Evolutionary conservation across 352 stramenopile species (phyloP), one percentile per base, ranked within the genome.

Genomic region (Globisporangium polare): DNA sequence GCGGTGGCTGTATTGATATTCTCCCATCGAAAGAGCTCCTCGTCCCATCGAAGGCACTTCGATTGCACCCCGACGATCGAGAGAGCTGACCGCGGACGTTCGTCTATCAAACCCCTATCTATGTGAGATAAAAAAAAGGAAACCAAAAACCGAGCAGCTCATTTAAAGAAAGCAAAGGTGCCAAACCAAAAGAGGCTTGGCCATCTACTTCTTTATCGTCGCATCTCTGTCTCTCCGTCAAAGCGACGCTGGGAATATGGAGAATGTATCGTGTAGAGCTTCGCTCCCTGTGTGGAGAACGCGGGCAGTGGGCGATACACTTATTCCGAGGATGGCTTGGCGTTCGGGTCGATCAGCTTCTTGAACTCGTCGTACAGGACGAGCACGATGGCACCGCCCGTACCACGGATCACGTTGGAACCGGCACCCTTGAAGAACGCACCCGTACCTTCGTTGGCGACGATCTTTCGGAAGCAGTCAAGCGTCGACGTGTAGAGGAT

Each of bases 331-430:
- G 73, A 78, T 64, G 73, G 73, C 73, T 82, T 81, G 73, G 73
- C 73, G 67, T 76, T 76, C 41, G 73, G 73, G 64, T 76, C 67
- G 59, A 92, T 83, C 42, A 92, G 41, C 66, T 86, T 86, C 89
- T 99, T 99, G 86, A 99, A 98, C 83, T 99, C 96, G 67, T 98
- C 97, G 89, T 99, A 99, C 67, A 99, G 78, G 49, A 99, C 97
- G 81, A 99, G 91, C 62, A 99, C 96, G 59, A 99, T 87, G 58
- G 97, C 96, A 80, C 96, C 96, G 72, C 97, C 97, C 71, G 98
- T 98, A 67, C 96, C 98, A 97, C 97, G 96, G 74, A 99, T 96
- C 66, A 98, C 81, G 82, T 99, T 99, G 65, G 97, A 98, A 69
- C 94, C 95, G 58, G 97, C 97, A 72, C 97, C 97, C 94, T 99